Base-by-base conservation (phyloP, 441 rosid genomes). In the Brassica balearica region DNA sequence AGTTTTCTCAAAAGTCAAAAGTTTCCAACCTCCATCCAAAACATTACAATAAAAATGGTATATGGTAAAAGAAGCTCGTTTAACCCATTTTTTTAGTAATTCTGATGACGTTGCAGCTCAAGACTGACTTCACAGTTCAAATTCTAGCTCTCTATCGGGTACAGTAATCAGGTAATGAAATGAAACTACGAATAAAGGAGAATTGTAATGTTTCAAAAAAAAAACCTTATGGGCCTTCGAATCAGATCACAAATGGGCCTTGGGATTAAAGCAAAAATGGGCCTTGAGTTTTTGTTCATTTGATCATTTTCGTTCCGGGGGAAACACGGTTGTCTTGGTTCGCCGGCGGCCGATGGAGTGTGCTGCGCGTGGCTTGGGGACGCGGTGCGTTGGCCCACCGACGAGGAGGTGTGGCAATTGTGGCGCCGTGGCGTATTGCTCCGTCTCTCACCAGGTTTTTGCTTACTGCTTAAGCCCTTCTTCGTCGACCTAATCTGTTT, bases 341-440 rank as follows among this genome's bases (percentile, higher is more conserved):
- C 74, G 38, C 29, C 71, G 70, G 15, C 82, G 74, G 75, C 55
- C 25, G 64, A 95, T 93, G 98, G 98, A 93, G 79, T 95, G 99
- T 75, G 93, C 95, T 6, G 96, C 88, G 15, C 88, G 86, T 82
- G 96, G 98, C 5, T 73, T 84, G 0, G 90, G 87, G 62, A 76
- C 81, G 66, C 86, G 91, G 65, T 95, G 99, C 83, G 67, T 76
- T 27, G 98, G 96, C 55, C 90, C 86, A 0, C 84, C 95, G 4
- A 83, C 84, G 12, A 82, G 93, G 32, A 92, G 90, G 22, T 93
- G 99, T 17, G 84, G 84, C 51, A 86, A 88, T 4, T 95, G 99
- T 69, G 94, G 91, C 69, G 96, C 92, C 38, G 97, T 93, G 22
- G 82, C 88, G 17, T 95, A 95, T 77, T 93, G 99, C 86, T 93